Evolutionary conservation across 352 stramenopile genomes (phyloP).

Genomic region (Bremia lactucae): DNA sequence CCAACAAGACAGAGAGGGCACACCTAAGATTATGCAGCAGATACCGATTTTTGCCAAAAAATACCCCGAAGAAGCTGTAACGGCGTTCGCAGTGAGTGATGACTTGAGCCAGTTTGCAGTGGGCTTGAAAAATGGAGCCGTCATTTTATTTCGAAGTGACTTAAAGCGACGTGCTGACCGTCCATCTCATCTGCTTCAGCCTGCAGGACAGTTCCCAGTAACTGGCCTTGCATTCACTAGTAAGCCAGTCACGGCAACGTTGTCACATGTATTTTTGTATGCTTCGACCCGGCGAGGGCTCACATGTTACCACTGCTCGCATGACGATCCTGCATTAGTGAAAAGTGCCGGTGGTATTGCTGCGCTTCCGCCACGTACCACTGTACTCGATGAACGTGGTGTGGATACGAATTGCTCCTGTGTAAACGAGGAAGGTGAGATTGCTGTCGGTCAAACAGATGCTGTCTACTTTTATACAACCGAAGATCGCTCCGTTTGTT

Average conservation of each 20-base stretch:
- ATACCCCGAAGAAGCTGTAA: slow-evolving; percentile 81
- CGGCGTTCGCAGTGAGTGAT: slow-evolving; percentile 75
- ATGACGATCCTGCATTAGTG: slow-evolving; percentile 66
- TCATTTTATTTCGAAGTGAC: slow-evolving; percentile 76
- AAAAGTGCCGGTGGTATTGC: slow-evolving; percentile 54
- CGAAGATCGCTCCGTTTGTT: slow-evolving; percentile 80
- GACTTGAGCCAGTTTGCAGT: slow-evolving; percentile 76
- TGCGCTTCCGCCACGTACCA: slow-evolving; percentile 53
- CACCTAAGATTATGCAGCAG: slow-evolving; percentile 78
- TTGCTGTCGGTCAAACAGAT: slow-evolving; percentile 75
- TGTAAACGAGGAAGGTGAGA: slow-evolving; percentile 78
- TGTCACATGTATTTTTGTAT: slow-evolving; percentile 69
- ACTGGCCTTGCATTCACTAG: slow-evolving; percentile 70
- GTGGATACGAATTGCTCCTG: slow-evolving; percentile 74
- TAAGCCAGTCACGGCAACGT: slow-evolving; percentile 55
- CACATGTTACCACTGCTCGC: slow-evolving; percentile 78
- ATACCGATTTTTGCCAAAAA: slow-evolving; percentile 83
- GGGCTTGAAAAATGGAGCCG: slow-evolving; percentile 70
- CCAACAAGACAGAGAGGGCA: slow-evolving; percentile 77
- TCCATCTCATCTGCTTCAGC: slow-evolving; percentile 59
- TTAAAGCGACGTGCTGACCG: slow-evolving; percentile 66
- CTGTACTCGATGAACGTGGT: slow-evolving; percentile 71
- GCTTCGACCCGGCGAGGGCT: slow-evolving; percentile 66
- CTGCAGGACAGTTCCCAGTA: slow-evolving; percentile 69
- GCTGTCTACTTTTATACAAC: slow-evolving; percentile 86